Base-by-base conservation (phyloP, 768 basidiomycete genomes). In the Amanita exitialis region DNA sequence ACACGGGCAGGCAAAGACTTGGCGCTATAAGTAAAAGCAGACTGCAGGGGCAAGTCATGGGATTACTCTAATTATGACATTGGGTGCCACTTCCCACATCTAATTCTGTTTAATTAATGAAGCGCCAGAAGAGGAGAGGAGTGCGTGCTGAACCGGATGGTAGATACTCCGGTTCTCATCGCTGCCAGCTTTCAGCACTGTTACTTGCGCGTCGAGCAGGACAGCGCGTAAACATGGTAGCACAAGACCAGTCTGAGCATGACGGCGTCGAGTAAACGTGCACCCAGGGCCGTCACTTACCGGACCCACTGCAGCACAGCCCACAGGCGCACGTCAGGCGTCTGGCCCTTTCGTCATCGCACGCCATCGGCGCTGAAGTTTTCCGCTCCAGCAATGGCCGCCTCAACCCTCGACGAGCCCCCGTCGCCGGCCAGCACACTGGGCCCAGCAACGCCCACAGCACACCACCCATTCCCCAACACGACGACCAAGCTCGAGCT, bases 401-500 rank as follows among this genome's bases (percentile, higher is more conserved):
- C 25, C 25, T 27, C 25, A 27, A 28, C 28, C 8, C 28, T 28
- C 28, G 28, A 28, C 47, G 37, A 49, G 37, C 48, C 20, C 38
- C 30, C 16, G 15, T 49, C 48, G 25, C 41, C 44, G 61, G 28
- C 28, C 28, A 28, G 28, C 28, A 9, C 28, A 28, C 28, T 28
- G 28, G 9, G 28, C 28, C 28, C 28, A 28, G 28, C 28, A 28
- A 28, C 28, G 9, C 28, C 28, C 28, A 7, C 6, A 5, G 6
- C 28, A 28, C 28, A 28, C 28, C 28, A 28, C 28, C 28, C 28
- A 10, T 1, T 28, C 28, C 8, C 27, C 28, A 28, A 8, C 7
- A 9, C 28, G 28, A 28, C 28, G 9, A 5, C 8, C 28, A 28
- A 28, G 28, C 28, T 85, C 1, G 81, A 79, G 47, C 57, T 85